These are phyloP conservation scores for Asterella californica DNA, from an alignment of 225 moss, liverwort and hornwort genomes.

Conservation along the genomic window DNA sequence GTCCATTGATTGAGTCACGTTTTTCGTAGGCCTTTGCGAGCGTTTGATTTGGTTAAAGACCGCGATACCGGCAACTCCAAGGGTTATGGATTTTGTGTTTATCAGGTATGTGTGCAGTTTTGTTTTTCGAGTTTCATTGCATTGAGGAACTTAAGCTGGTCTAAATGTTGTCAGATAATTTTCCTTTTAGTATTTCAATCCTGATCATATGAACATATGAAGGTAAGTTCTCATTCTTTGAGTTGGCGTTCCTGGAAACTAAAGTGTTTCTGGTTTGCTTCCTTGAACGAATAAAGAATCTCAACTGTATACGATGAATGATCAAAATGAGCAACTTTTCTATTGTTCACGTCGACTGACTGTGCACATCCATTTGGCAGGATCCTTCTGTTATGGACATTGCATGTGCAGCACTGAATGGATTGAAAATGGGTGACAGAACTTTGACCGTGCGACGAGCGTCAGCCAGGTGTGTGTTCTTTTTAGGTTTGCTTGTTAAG, in stretches of 20 bases:
- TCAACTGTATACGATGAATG: not conserved
- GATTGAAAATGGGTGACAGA: slow-evolving; percentile 92
- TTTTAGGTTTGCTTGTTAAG: not conserved
- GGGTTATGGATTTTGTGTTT: slow-evolving; percentile 95
- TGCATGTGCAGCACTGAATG: slow-evolving; percentile 88
- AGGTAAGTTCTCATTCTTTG: too few species aligned
- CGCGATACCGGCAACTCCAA: slow-evolving; percentile 98
- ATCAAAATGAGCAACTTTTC: not conserved
- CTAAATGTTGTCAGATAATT: too few species aligned
- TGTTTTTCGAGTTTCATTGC: not conserved
- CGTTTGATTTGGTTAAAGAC: slow-evolving; percentile 96
- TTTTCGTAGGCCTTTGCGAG: slow-evolving; percentile 65
- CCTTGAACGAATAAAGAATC: too few species aligned
- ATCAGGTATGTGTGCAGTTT: slow-evolving; percentile 55
- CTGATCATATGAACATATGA: too few species aligned
- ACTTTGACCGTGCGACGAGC: slow-evolving; percentile 90
- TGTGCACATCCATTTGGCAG: slow-evolving; percentile 27
- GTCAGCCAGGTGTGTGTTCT: slow-evolving; percentile 63
- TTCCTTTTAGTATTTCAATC: too few species aligned
- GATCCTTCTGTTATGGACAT: slow-evolving; percentile 92
- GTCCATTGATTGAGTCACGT: not conserved
- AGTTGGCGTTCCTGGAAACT: too few species aligned
- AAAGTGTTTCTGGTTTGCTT: too few species aligned
- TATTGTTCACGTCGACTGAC: too few species aligned
- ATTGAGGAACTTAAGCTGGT: too few species aligned